Conservation (phyloP, 2,329 filamentous ascomycete genomes). For the Chrysoporthe cubensis region DNA sequence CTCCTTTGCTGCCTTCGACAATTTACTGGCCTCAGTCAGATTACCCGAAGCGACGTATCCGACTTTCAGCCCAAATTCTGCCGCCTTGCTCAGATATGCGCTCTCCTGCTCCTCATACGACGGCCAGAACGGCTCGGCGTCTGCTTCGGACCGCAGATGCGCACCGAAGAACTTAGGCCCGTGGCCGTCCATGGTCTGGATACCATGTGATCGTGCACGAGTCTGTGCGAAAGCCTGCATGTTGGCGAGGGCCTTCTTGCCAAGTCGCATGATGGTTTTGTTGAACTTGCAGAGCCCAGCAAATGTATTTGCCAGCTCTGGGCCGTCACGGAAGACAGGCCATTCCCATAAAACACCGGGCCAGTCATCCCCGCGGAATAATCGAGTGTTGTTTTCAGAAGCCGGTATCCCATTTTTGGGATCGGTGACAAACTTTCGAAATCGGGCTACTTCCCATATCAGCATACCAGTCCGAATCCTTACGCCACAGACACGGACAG, state of each 20-base stretch:
- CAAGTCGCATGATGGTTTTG: slow-evolving; percentile 46
- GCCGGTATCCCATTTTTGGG: slow-evolving; percentile 31
- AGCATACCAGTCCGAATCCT: background rate
- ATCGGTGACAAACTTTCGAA: slow-evolving; percentile 37
- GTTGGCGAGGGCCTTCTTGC: slow-evolving; percentile 41
- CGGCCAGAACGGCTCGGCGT: slow-evolving; percentile 51
- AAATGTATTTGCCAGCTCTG: slow-evolving; percentile 50
- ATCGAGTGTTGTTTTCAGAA: slow-evolving; percentile 37
- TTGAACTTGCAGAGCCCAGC: slow-evolving; percentile 47
- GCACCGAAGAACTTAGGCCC: slow-evolving; percentile 42
- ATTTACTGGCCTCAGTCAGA: slow-evolving; percentile 44
- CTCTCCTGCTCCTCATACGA: slow-evolving; percentile 46
- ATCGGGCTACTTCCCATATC: slow-evolving; percentile 34
- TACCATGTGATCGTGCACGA: background rate
- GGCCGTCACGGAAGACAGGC: slow-evolving; percentile 50
- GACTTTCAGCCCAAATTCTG: slow-evolving; percentile 35
- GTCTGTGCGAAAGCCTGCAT: slow-evolving; percentile 39
- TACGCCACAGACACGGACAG: background rate
- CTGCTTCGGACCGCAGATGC: slow-evolving; percentile 52
- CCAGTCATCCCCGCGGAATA: slow-evolving; percentile 42
- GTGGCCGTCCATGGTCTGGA: slow-evolving; percentile 23
- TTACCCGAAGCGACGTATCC: slow-evolving; percentile 53
- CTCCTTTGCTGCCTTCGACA: slow-evolving; percentile 40
- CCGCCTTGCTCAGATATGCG: slow-evolving; percentile 44
- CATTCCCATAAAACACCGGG: slow-evolving; percentile 52